Percentiles rank a stretch among this genome's conserved stretches.
phyloP scores from a whole-genome alignment of 768 basidiomycete genomes.

The Pleurotus giganteus region DNA sequence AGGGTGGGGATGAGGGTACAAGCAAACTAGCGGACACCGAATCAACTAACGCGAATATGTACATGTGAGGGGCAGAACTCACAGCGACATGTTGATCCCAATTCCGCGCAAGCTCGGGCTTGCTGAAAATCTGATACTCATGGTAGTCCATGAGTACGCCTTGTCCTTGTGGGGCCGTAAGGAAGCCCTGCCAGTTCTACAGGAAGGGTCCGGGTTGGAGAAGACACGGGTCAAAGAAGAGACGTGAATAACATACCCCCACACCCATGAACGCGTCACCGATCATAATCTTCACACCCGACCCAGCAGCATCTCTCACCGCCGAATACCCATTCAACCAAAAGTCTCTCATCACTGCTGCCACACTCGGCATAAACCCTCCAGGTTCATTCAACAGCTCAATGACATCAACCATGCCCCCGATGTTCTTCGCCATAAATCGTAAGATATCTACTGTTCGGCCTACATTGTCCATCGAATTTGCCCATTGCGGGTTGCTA shows the following conservation, averaged over 20 bases:
- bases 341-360: slow-evolving; percentile 35
- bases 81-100: slow-evolving; percentile 57
- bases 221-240: slow-evolving; percentile 7
- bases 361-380: slow-evolving; percentile 44
- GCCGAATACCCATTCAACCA: slow-evolving; percentile 60
- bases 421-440: slow-evolving; percentile 52
- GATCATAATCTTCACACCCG: slow-evolving; percentile 61
- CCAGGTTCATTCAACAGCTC: slow-evolving; percentile 73
- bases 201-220: background rate
- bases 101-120: slow-evolving; percentile 49
- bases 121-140: slow-evolving; percentile 73
- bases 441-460: slow-evolving; percentile 58
- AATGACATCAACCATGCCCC: slow-evolving; percentile 57
- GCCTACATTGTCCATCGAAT: slow-evolving; percentile 43
- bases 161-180: slow-evolving; percentile 49
- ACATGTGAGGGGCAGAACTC: slow-evolving; percentile 15
- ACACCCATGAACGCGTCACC: slow-evolving; percentile 63
- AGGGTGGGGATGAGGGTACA: slow-evolving; percentile 51
- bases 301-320: slow-evolving; percentile 49
- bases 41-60: background rate
- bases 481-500: slow-evolving; percentile 52
- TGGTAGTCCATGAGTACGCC: slow-evolving; percentile 73
- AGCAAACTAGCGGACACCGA: slow-evolving; percentile 35
- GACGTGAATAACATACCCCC: background rate
- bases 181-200: slow-evolving; percentile 59